Percentiles rank a stretch among this genome's conserved stretches.
Evolutionary conservation across 148 eudicot species (phyloP).

Genomic region (Heliamphora exappendiculata): DNA sequence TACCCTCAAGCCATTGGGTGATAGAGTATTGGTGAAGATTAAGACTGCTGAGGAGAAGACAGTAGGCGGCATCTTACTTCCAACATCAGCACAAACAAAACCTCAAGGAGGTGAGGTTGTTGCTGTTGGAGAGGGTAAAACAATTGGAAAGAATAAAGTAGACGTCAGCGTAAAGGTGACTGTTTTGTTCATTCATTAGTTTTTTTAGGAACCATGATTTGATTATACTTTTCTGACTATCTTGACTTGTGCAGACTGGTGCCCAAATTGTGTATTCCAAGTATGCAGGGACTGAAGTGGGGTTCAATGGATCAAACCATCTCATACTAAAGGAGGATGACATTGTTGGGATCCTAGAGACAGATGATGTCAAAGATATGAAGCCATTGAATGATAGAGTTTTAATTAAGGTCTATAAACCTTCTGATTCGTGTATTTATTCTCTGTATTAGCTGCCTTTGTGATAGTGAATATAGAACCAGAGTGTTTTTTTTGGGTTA

Average conservation of each 20-base stretch:
- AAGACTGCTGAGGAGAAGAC: constrained; percentile 69
- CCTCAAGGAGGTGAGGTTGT: constrained; percentile 87
- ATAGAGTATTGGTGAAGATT: constrained; percentile 67
- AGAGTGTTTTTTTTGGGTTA: too few species aligned
- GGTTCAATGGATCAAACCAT: constrained; percentile 68
- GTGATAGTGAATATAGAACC: not conserved
- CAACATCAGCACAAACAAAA: constrained; percentile 58
- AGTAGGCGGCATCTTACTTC: constrained; percentile 76
- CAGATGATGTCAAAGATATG: constrained; percentile 80
- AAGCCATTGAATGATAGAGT: constrained; percentile 80
- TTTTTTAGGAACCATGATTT: not conserved
- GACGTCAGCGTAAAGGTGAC: constrained; percentile 57
- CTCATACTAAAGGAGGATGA: constrained; percentile 82
- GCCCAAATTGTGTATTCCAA: constrained; percentile 71
- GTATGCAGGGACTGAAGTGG: constrained; percentile 89
- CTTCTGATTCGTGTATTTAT: not conserved
- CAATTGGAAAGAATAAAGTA: constrained; percentile 58
- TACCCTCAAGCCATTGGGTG: constrained; percentile 70
- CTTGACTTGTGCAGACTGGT: constrained; percentile 43
- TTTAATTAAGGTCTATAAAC: constrained; percentile 59
- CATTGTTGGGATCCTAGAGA: constrained; percentile 76
- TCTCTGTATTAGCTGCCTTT: not conserved
- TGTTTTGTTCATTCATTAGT: not conserved
- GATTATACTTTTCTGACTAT: not conserved
- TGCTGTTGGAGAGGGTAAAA: constrained; percentile 81